Percentiles rank a stretch among this genome's conserved stretches.
These are phyloP conservation scores for Penicillium crystallinum DNA, from an alignment of 495 filamentous ascomycete species.

Conservation along the genomic window DNA sequence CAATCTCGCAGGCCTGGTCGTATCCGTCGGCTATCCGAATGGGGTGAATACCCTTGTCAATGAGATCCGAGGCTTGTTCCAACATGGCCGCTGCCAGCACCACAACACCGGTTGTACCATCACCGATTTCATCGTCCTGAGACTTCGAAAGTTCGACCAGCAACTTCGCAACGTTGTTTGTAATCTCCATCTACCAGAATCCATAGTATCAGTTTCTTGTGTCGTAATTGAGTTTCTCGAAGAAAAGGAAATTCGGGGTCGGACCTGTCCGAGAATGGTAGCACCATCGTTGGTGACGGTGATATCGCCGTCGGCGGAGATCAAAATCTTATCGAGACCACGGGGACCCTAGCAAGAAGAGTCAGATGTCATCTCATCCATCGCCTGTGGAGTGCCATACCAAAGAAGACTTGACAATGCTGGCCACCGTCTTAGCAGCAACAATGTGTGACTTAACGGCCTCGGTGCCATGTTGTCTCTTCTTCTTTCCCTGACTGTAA, in stretches of 20 bases:
- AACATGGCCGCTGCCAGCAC: conserved; percentile 92
- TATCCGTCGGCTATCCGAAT: conserved; percentile 98
- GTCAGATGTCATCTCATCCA: conserved; percentile 15
- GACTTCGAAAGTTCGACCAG: conserved; percentile 98
- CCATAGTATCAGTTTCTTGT: conserved; percentile 14
- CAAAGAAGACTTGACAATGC: conserved; percentile 95
- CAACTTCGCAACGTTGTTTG: conserved; percentile 95
- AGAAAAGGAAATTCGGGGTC: conserved; percentile 15
- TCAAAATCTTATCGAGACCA: conserved; percentile 97
- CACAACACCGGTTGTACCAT: conserved; percentile 97
- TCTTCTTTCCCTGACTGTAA: conserved; percentile 92
- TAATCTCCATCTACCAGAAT: conserved; percentile 81
- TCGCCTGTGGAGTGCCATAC: conserved; percentile 26
- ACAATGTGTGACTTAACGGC: conserved; percentile 98
- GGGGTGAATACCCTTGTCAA: conserved; percentile 99
- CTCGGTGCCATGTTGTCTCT: conserved; percentile 91
- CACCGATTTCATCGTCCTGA: conserved; percentile 98
- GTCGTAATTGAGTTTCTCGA: background rate
- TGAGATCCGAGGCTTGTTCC: conserved; percentile 96
- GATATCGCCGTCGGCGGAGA: conserved; percentile 97
- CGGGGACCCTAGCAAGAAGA: conserved; percentile 63
- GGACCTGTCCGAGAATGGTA: conserved; percentile 84
- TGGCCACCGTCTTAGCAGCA: conserved; percentile 90
- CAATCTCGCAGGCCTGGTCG: conserved; percentile 94
- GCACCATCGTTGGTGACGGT: conserved; percentile 99